Evolutionary conservation across 208 protist genomes (phyloP).

Genomic region (Crithidia brevicula): DNA sequence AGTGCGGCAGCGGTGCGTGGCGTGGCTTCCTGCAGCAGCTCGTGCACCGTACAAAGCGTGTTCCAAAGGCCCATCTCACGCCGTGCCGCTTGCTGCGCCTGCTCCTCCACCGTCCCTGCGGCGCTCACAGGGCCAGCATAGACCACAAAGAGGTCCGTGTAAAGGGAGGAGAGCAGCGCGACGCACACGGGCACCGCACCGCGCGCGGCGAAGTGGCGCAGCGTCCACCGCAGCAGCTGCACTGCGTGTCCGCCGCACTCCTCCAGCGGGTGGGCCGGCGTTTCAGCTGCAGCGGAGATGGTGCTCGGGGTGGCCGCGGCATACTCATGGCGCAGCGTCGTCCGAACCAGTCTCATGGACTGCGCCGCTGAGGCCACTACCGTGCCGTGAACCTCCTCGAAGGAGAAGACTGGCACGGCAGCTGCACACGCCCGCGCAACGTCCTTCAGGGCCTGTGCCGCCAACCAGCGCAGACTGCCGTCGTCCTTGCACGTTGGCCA

Average conservation of each 20-base stretch:
- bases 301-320: not conserved
- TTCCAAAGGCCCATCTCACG: conserved; percentile 32
- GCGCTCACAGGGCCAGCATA: conserved; percentile 1
- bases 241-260: conserved; percentile 33
- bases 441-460: conserved; percentile 63
- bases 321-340: conserved; percentile 4
- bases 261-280: conserved; percentile 20
- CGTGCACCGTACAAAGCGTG: conserved; percentile 17
- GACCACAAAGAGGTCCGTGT: conserved; percentile 22
- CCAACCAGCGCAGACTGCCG: conserved; percentile 58
- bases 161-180: conserved; percentile 23
- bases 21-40: conserved; percentile 28
- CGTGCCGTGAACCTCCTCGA: conserved; percentile 22
- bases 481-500: conserved; percentile 51
- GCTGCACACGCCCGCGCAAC: conserved; percentile 36
- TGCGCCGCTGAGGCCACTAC: conserved; percentile 28
- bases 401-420: conserved; percentile 34
- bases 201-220: conserved; percentile 29
- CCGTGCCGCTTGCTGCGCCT: conserved; percentile 3
- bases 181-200: conserved; percentile 16
- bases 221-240: conserved; percentile 32
- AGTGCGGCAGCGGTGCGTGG: conserved; percentile 5
- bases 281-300: conserved; percentile 18
- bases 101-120: conserved; percentile 10
- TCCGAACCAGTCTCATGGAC: conserved; percentile 34